phyloP scores from a whole-genome alignment of 2,329 filamentous ascomycete genomes.

The Fragosphaeria purpurea region DNA sequence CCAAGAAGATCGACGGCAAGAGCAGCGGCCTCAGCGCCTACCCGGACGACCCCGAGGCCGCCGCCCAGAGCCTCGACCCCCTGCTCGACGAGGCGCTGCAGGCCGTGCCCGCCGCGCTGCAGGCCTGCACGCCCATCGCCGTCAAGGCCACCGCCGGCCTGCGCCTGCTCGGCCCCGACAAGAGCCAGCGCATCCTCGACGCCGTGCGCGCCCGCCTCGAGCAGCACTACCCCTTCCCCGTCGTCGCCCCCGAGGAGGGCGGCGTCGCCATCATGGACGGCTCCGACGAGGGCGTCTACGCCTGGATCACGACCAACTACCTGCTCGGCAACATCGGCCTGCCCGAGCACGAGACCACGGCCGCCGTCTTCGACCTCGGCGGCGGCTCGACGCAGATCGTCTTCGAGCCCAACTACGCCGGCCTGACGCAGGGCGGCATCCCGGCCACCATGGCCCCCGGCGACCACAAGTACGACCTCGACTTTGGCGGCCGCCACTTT shows the following conservation, averaged over 20 bases:
- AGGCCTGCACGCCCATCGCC: conserved; percentile 87
- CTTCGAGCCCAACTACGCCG: conserved; percentile 88
- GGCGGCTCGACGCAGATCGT: conserved; percentile 98
- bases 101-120: conserved; percentile 77
- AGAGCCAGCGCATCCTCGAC: conserved; percentile 73
- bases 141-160: conserved; percentile 96
- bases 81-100: conserved; percentile 80
- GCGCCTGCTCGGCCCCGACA: conserved; percentile 71
- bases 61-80: conserved; percentile 79
- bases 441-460: conserved; percentile 77
- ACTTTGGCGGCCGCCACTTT: conserved; percentile 79
- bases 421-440: conserved; percentile 62
- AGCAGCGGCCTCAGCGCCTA: conserved; percentile 69
- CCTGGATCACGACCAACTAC: conserved; percentile 99
- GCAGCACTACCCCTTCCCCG: conserved; percentile 85
- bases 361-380: conserved; percentile 90
- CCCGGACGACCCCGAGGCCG: conserved; percentile 72
- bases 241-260: conserved; percentile 73
- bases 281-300: conserved; percentile 92
- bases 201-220: conserved; percentile 79
- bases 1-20: conserved; percentile 65
- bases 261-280: conserved; percentile 97
- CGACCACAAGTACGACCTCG: conserved; percentile 90
- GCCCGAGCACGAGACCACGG: conserved; percentile 80
- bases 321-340: conserved; percentile 94